These are phyloP conservation scores for Pestalotiopsis sp. DNA, from an alignment of 2,329 filamentous ascomycete genomes.

Conservation along the genomic window DNA sequence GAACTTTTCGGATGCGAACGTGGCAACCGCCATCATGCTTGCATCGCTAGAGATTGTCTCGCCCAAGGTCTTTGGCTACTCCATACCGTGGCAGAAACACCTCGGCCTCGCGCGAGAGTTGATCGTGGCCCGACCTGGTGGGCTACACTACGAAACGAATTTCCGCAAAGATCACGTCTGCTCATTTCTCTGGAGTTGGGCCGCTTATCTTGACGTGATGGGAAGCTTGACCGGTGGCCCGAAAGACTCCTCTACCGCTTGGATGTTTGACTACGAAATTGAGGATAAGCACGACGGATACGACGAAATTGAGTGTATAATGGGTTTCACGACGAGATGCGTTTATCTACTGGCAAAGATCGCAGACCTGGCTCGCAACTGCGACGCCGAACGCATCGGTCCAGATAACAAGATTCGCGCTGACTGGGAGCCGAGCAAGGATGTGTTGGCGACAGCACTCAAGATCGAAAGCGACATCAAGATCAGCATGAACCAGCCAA, in stretches of 20 bases:
- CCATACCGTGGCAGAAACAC: constrained; percentile 80
- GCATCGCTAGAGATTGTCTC: constrained; percentile 83
- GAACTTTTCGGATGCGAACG: constrained; percentile 71
- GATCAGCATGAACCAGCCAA: constrained; percentile 50
- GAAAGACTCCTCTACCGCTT: constrained; percentile 51
- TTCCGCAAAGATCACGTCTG: constrained; percentile 60
- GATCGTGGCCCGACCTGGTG: constrained; percentile 63
- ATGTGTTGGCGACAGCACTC: constrained; percentile 58
- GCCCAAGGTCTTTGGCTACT: constrained; percentile 78
- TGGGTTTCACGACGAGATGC: constrained; percentile 76
- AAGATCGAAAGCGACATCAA: constrained; percentile 64
- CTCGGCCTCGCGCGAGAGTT: constrained; percentile 76
- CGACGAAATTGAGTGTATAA: constrained; percentile 78
- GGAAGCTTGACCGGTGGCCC: constrained; percentile 69
- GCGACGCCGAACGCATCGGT: constrained; percentile 67
- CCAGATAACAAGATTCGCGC: constrained; percentile 48
- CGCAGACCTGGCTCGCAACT: constrained; percentile 70
- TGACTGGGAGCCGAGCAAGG: constrained; percentile 61
- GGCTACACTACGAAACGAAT: constrained; percentile 50
- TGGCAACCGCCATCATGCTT: constrained; percentile 85
- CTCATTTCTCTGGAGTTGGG: constrained; percentile 80
- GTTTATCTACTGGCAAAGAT: constrained; percentile 73
- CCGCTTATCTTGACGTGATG: constrained; percentile 81
- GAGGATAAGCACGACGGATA: constrained; percentile 57
- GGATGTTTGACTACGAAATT: constrained; percentile 53